Conservation (phyloP, 352 stramenopile genomes). For the Pythium scleroteichum region DNA sequence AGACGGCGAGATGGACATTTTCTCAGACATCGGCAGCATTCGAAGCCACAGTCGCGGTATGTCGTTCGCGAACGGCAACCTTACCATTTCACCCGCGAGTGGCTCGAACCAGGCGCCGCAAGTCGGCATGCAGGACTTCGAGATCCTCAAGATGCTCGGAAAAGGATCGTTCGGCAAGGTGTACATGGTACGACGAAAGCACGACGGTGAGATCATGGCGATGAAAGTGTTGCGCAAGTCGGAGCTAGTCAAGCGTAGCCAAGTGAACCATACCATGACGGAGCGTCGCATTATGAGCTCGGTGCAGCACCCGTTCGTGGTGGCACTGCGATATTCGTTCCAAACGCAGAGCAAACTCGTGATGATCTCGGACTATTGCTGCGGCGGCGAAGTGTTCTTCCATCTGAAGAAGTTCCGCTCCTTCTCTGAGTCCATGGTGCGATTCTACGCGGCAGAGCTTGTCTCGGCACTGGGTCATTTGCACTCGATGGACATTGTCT, state of each 20-base stretch:
- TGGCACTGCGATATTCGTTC: constrained; percentile 92
- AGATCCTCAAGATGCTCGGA: constrained; percentile 97
- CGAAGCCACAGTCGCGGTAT: constrained; percentile 18
- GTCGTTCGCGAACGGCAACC: constrained; percentile 18
- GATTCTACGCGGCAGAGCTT: constrained; percentile 95
- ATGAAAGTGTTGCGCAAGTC: constrained; percentile 90
- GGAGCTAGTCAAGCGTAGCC: constrained; percentile 87
- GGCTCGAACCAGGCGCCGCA: constrained; percentile 21
- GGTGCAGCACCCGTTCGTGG: constrained; percentile 96
- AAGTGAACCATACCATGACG: constrained; percentile 89
- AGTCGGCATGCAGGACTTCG: constrained; percentile 90
- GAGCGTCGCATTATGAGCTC: constrained; percentile 89
- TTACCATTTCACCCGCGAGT: constrained; percentile 19
- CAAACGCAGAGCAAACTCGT: constrained; percentile 91
- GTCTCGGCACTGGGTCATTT: constrained; percentile 86
- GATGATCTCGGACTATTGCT: constrained; percentile 91
- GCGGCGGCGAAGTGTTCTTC: constrained; percentile 91
- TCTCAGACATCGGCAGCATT: constrained; percentile 38
- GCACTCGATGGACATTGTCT: constrained; percentile 92
- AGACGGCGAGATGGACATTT: constrained; percentile 54
- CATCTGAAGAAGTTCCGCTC: constrained; percentile 91
- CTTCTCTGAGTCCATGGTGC: constrained; percentile 88
- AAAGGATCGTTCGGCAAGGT: constrained; percentile 98
- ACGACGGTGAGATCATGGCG: constrained; percentile 65
- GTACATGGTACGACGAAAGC: constrained; percentile 94